A percentile compares a stretch with the other conserved stretches of the same genome.
These are phyloP conservation scores for Candida gorgasii DNA, from an alignment of 805 yeast genomes.

Conservation along the genomic window DNA sequence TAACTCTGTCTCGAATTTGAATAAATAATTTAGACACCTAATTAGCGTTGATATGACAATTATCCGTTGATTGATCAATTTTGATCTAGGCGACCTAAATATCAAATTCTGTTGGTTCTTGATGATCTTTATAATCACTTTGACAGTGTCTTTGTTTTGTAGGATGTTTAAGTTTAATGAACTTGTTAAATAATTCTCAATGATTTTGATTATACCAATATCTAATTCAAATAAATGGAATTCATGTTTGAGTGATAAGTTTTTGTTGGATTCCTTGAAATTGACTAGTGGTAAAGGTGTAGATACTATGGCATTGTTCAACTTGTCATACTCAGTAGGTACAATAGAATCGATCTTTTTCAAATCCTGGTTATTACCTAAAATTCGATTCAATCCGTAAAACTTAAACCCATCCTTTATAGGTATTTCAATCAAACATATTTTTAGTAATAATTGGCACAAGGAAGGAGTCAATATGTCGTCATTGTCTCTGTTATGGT, in stretches of 20 bases:
- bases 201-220: constrained; percentile 45
- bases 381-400: constrained; percentile 53
- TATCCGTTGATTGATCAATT: constrained; percentile 35
- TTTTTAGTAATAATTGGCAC: constrained; percentile 33
- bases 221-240: constrained; percentile 44
- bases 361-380: constrained; percentile 53
- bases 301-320: constrained; percentile 23
- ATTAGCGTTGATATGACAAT: constrained; percentile 43
- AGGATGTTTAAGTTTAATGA: constrained; percentile 26
- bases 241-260: constrained; percentile 35
- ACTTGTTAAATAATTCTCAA: constrained; percentile 46
- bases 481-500: constrained; percentile 15
- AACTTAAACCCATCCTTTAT: constrained; percentile 43
- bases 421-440: constrained; percentile 44
- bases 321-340: constrained; percentile 28
- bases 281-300: constrained; percentile 29
- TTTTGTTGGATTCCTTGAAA: neutral
- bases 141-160: constrained; percentile 39
- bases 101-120: constrained; percentile 51
- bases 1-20: constrained; percentile 32
- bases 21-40: constrained; percentile 38
- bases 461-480: constrained; percentile 10
- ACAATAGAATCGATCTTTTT: constrained; percentile 43
- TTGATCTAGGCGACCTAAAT: constrained; percentile 46
- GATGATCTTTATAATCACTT: constrained; percentile 42